A percentile compares a stretch with the other conserved stretches of the same genome.
phyloP scores from a whole-genome alignment of 1,284 basidiomycete genomes.

The Farysia itapuensis region DNA sequence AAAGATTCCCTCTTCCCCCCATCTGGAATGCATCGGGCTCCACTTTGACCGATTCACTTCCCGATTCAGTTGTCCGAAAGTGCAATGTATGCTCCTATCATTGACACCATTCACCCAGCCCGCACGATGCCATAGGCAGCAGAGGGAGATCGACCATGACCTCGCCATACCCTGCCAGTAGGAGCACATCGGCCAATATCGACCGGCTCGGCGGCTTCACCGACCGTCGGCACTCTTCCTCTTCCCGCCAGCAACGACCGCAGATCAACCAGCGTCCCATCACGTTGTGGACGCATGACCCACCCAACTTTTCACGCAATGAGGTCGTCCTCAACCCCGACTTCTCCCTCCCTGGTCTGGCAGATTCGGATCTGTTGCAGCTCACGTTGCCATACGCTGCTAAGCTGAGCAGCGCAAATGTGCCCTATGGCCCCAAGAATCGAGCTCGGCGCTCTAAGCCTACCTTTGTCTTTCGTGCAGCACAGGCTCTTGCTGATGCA shows the following conservation, averaged over 20 bases:
- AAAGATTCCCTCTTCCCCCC: no score
- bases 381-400: conserved; percentile 23
- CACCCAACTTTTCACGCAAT: conserved; percentile 53
- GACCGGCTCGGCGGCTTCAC: conserved; percentile 30
- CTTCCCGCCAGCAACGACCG: conserved; percentile 19
- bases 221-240: conserved; percentile 33
- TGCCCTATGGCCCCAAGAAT: conserved; percentile 26
- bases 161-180: conserved; percentile 9
- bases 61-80: no score
- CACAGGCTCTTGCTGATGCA: conserved; percentile 41
- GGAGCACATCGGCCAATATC: conserved; percentile 30
- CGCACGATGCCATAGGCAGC: no score
- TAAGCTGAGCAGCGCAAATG: conserved; percentile 9
- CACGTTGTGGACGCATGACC: conserved; percentile 55
- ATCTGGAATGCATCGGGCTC: no score
- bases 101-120: no score
- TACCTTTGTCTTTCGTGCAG: conserved; percentile 47
- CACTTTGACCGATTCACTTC: no score
- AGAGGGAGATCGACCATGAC: no score
- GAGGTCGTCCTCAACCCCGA: conserved; percentile 56
- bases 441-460: conserved; percentile 16
- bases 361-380: conserved; percentile 52
- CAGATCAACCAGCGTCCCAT: conserved; percentile 38
- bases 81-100: no score
- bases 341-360: conserved; percentile 36